A percentile compares a stretch with the other conserved stretches of the same genome.
These are phyloP conservation scores for Helicocarpus griseus DNA, from an alignment of 2,329 filamentous ascomycete species.

Conservation along the genomic window DNA sequence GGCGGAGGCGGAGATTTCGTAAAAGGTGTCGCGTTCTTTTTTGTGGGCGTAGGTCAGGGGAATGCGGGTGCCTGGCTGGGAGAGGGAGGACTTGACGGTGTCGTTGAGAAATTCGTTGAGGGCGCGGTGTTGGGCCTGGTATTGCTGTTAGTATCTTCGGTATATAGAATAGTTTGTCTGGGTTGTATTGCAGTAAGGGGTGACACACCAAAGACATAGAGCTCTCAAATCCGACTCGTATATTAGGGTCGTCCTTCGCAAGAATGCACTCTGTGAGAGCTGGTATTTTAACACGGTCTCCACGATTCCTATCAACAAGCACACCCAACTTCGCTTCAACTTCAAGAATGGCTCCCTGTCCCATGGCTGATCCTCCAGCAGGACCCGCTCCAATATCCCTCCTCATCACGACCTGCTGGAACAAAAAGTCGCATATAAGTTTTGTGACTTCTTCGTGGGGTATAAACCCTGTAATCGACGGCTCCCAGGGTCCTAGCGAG, in stretches of 20 bases:
- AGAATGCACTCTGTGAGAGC: slow-evolving; percentile 64
- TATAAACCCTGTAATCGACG: slow-evolving; percentile 57
- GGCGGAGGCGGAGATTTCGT: slow-evolving; percentile 55
- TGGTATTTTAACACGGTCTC: slow-evolving; percentile 57
- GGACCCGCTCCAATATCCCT: slow-evolving; percentile 50
- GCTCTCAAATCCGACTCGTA: slow-evolving; percentile 64
- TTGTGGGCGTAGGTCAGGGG: slow-evolving; percentile 68
- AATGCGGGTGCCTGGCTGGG: slow-evolving; percentile 26
- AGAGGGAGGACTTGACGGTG: slow-evolving; percentile 44
- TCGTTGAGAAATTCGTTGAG: slow-evolving; percentile 83
- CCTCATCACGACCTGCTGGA: slow-evolving; percentile 57
- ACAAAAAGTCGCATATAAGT: slow-evolving; percentile 72
- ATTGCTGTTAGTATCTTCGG: neutral
- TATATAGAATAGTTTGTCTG: neutral
- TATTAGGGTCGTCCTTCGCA: slow-evolving; percentile 41
- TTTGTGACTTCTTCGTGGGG: slow-evolving; percentile 68
- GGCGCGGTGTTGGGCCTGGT: slow-evolving; percentile 64
- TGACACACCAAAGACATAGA: slow-evolving; percentile 74
- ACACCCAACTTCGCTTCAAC: slow-evolving; percentile 90
- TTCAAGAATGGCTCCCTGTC: slow-evolving; percentile 66
- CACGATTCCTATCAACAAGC: slow-evolving; percentile 63
- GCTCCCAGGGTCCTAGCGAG: slow-evolving; percentile 37
- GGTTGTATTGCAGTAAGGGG: neutral
- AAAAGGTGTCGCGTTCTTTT: slow-evolving; percentile 75
- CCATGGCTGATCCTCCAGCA: slow-evolving; percentile 47